These are phyloP conservation scores for Gossypium rotundifolium DNA, from an alignment of 345 rosid species.

Conservation along the genomic window DNA sequence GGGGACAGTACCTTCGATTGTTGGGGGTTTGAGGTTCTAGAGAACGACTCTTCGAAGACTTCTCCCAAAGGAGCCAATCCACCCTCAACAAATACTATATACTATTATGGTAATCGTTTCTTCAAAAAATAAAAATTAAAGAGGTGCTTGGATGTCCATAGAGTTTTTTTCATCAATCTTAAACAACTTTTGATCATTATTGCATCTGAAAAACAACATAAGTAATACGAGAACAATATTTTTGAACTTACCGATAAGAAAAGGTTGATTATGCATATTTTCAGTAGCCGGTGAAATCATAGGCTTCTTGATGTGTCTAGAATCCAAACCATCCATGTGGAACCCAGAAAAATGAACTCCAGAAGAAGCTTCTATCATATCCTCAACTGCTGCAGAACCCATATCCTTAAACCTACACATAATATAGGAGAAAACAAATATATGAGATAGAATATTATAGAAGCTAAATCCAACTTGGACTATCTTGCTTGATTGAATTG, in stretches of 20 bases:
- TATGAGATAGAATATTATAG: background rate
- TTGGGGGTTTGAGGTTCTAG: no score
- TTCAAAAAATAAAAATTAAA: background rate
- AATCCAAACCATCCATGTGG: slow-evolving; percentile 63
- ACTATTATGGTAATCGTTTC: background rate
- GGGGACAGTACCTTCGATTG: no score
- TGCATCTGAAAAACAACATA: background rate
- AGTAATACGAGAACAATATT: background rate
- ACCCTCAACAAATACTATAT: no score
- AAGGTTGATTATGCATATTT: slow-evolving; percentile 68
- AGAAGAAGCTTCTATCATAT: slow-evolving; percentile 81
- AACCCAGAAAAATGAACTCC: slow-evolving; percentile 86
- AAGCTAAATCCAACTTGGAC: background rate
- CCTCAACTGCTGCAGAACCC: slow-evolving; percentile 70
- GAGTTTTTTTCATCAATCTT: background rate
- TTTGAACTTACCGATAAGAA: slow-evolving; percentile 66
- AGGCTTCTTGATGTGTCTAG: slow-evolving; percentile 30
- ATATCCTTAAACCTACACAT: slow-evolving; percentile 26
- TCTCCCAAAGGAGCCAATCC: no score
- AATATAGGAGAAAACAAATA: background rate
- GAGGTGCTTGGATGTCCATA: background rate
- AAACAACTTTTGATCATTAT: background rate
- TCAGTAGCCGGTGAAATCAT: slow-evolving; percentile 46
- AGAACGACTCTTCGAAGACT: no score
- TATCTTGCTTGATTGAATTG: background rate